These are phyloP conservation scores for Lunularia cruciata DNA, from an alignment of 225 moss, liverwort and hornwort genomes.

Conservation along the genomic window DNA sequence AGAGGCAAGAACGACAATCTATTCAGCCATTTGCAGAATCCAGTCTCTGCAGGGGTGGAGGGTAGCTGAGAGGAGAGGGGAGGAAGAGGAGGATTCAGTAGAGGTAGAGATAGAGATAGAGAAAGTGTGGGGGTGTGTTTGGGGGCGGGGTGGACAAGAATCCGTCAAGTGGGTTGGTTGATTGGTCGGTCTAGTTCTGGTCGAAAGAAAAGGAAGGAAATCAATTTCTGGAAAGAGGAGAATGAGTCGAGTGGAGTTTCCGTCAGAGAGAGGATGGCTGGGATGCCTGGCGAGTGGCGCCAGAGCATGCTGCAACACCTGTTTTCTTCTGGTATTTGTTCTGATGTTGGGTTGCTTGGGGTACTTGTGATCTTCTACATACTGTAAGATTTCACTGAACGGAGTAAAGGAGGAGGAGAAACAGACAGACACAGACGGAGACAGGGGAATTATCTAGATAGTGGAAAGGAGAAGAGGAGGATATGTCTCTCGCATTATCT, in stretches of 20 bases:
- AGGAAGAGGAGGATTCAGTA: no score
- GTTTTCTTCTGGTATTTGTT: constrained; percentile 30
- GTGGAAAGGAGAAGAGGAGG: background rate
- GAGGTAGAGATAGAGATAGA: no score
- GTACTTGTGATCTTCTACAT: constrained; percentile 32
- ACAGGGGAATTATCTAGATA: background rate
- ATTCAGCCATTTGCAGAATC: no score
- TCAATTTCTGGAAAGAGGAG: background rate
- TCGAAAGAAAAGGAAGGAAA: no score
- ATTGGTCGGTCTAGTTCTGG: no score
- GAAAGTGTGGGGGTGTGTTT: no score
- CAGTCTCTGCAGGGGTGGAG: no score
- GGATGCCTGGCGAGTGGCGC: constrained; percentile 4
- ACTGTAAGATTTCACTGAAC: background rate
- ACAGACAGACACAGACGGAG: background rate
- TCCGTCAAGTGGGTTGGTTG: no score
- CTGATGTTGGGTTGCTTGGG: constrained; percentile 35
- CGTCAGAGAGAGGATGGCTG: constrained; percentile 20
- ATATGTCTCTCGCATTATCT: constrained; percentile 39
- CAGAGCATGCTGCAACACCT: constrained; percentile 34
- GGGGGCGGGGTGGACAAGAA: no score
- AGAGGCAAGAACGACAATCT: no score
- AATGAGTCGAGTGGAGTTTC: constrained; percentile 13
- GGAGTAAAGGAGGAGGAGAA: background rate
- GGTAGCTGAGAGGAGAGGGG: no score